Evolutionary conservation across 768 basidiomycete genomes (phyloP).

Genomic region (Pisolithus marmoratus): DNA sequence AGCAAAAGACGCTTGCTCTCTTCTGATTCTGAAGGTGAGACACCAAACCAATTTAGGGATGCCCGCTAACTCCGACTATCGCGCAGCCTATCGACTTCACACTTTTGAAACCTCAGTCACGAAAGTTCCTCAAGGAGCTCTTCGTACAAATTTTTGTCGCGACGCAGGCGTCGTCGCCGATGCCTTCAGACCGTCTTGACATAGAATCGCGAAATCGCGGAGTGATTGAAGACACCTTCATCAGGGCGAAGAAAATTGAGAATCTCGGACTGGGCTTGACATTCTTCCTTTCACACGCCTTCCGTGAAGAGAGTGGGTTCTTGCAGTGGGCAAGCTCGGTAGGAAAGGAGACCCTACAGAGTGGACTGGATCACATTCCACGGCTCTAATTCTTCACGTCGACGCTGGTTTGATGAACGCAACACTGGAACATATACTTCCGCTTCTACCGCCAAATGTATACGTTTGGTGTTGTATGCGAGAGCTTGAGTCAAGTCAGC

Average conservation of each 20-base stretch:
- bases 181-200: constrained; percentile 37
- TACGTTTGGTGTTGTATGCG: constrained; percentile 64
- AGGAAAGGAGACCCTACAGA: constrained; percentile 65
- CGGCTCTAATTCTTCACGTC: constrained; percentile 16
- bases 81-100: constrained; percentile 87
- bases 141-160: constrained; percentile 67
- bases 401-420: constrained; percentile 50
- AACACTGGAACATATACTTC: constrained; percentile 63
- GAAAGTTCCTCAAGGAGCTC: constrained; percentile 64
- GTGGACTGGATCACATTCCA: constrained; percentile 52
- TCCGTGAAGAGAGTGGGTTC: no score
- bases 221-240: no score
- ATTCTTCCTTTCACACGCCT: constrained; percentile 56
- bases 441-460: constrained; percentile 73
- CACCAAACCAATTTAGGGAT: not conserved
- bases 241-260: no score
- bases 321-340: constrained; percentile 64
- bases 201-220: constrained; percentile 45
- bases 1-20: constrained; percentile 69
- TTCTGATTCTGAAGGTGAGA: constrained; percentile 79
- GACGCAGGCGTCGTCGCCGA: constrained; percentile 70
- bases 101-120: constrained; percentile 57
- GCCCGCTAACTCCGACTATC: not conserved
- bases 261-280: constrained; percentile 73
- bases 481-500: constrained; percentile 42